Percentiles rank a stretch among this genome's conserved stretches.
Evolutionary conservation across 805 yeast species (phyloP).

Genomic region (Kazachstania bromeliacearum): DNA sequence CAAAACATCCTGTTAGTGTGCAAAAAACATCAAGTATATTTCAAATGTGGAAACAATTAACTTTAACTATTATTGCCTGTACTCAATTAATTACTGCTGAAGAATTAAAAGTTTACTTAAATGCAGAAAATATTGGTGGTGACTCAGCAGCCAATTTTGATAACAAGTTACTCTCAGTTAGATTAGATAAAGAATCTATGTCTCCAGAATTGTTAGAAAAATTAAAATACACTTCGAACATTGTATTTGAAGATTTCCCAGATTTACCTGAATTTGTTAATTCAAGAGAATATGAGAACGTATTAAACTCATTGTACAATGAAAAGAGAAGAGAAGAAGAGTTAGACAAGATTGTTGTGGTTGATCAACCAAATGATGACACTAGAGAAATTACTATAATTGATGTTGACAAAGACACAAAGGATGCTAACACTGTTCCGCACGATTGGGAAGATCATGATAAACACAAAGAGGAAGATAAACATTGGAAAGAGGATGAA

Average conservation of each 20-base stretch:
- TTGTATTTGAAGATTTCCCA: slow-evolving; percentile 22
- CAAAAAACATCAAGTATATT: too few relatives aligned
- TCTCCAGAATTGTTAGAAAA: slow-evolving; percentile 17
- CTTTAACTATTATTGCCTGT: slow-evolving; percentile 3
- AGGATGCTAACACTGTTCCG: neutral
- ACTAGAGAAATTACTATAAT: neutral
- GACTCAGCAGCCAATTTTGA: slow-evolving; percentile 10
- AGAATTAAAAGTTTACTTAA: slow-evolving; percentile 7
- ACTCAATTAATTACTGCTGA: slow-evolving; percentile 3
- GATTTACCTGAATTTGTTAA: slow-evolving; percentile 23
- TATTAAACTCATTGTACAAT: slow-evolving; percentile 2
- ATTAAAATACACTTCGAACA: slow-evolving; percentile 17
- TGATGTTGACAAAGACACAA: neutral
- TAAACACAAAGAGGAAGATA: slow-evolving; percentile 1
- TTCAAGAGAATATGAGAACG: slow-evolving; percentile 13
- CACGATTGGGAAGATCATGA: neutral
- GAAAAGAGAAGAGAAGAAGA: neutral
- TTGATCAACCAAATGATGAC: neutral
- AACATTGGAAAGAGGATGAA: slow-evolving; percentile 2
- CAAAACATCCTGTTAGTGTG: too few relatives aligned
- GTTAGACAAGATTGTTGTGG: neutral
- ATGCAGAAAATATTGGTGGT: slow-evolving; percentile 17
- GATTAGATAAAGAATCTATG: slow-evolving; percentile 12
- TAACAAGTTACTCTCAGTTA: slow-evolving; percentile 11
- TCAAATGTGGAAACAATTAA: slow-evolving; percentile 9